Evolutionary conservation across 805 yeast species (phyloP).

Genomic region (Metschnikowia koreensis): DNA sequence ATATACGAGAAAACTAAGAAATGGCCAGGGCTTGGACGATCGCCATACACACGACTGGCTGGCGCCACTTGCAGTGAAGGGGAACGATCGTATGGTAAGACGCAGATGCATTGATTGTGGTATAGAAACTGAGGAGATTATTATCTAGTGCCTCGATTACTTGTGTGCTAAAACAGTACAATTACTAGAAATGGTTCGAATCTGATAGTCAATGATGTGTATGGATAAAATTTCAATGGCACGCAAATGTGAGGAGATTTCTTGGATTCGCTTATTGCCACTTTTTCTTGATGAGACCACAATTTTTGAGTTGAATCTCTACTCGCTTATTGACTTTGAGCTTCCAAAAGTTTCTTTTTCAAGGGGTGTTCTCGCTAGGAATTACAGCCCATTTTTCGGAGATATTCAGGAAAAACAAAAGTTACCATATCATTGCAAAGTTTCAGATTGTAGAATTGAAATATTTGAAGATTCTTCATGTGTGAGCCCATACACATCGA

Average conservation of each 20-base stretch:
- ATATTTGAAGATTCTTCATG: background rate
- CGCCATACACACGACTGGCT: slow-evolving; percentile 78
- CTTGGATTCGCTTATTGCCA: too few species aligned
- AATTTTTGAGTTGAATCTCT: too few species aligned
- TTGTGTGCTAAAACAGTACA: background rate
- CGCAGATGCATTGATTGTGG: slow-evolving; percentile 81
- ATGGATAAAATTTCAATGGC: too few species aligned
- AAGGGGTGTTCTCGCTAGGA: too few species aligned
- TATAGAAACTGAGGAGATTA: slow-evolving; percentile 75
- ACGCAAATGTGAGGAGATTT: too few species aligned
- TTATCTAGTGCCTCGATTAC: slow-evolving; percentile 27
- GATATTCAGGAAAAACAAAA: background rate
- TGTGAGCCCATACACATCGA: background rate
- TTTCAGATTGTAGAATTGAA: background rate
- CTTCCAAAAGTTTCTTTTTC: background rate
- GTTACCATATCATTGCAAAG: background rate
- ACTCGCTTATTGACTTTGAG: background rate
- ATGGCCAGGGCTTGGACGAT: slow-evolving; percentile 51
- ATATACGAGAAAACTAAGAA: slow-evolving; percentile 66
- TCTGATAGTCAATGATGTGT: too few species aligned
- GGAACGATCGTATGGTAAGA: slow-evolving; percentile 39
- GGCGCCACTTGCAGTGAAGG: slow-evolving; percentile 46
- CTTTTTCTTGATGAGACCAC: too few species aligned
- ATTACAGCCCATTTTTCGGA: background rate
- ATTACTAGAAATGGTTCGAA: too few species aligned